phyloP scores from a whole-genome alignment of 2,329 filamentous ascomycete genomes.

The Calonectria multiphialidica region DNA sequence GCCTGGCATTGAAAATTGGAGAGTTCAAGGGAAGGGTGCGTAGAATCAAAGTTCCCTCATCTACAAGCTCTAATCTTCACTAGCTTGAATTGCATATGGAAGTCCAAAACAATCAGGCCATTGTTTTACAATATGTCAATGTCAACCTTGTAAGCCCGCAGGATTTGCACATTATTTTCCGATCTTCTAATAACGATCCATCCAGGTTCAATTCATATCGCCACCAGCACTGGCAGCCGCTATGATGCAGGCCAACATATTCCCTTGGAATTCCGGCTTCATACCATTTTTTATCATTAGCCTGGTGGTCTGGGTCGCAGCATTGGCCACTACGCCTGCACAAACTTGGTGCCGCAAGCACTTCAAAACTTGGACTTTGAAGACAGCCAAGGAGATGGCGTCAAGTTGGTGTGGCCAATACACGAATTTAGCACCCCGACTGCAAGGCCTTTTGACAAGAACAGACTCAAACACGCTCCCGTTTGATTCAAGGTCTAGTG shows the following conservation, averaged over 20 bases:
- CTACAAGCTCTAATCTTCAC: background rate
- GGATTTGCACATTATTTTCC: accelerated
- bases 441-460: no score
- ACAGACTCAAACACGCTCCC: background rate
- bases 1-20: background rate
- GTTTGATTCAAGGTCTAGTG: background rate
- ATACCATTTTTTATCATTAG: background rate
- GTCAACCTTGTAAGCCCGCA: background rate
- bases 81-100: background rate
- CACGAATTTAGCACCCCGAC: no score
- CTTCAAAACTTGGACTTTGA: background rate
- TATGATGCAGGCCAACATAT: background rate
- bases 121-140: background rate
- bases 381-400: background rate
- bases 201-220: background rate
- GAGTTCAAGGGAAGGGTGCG: background rate
- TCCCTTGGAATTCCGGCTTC: background rate
- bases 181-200: background rate
- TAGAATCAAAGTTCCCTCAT: accelerated
- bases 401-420: background rate
- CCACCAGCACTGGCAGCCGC: background rate
- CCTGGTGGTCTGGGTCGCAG: background rate
- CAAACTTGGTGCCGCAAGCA: background rate
- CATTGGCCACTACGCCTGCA: no score
- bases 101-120: background rate